Base-by-base conservation (phyloP, 176 grass and related monocot genomes). In the Musa beccarii region DNA sequence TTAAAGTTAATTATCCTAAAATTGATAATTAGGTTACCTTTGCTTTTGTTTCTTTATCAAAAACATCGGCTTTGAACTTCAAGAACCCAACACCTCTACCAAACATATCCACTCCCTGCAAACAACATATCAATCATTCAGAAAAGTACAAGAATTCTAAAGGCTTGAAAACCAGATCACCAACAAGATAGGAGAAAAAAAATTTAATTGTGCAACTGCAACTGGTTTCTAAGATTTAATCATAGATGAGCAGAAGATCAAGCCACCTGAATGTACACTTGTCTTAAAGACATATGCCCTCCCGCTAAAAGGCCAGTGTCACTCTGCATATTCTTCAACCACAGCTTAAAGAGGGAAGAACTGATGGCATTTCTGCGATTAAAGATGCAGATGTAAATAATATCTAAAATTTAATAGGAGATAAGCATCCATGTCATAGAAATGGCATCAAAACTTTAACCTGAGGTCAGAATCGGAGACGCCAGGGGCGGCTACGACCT, bases 61-160 rank as follows among this genome's bases (percentile, higher is more conserved):
- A n/a, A 65, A 98, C 66, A 72, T 93, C 82, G 57, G 94, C 94
- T 77, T 89, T 98, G 80, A 98, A 98, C 78, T 98, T 98, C 17
- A 98, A 66, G 82, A 98, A 98, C 2, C 94, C 90, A 71, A 98
- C 86, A 0, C 86, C 87, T 73, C 85, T 78, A 66, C 94, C 88
- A 69, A 98, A 93, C 94, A 89, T 98, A 76, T 98, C 90, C 2
- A 93, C 80, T 1, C 94, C 86, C 94, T 98, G 86, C 71, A 14
- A 50, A 64, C 0, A 66, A 85, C 20, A 52, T 75, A 52, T 11
- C 2, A 28, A 17, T 66, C 62, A 71, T 50, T 53, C 10, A 72
- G 55, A 68, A 17, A 8, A 11, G 1, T 14, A 69, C 21, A 28
- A 17, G 55, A 52, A 64, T 9, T 72, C 24, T 0, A 51, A 59